A percentile compares a stretch with the other conserved stretches of the same genome.
Conservation (phyloP, 257 asterid species). For the Solanum chilense region DNA sequence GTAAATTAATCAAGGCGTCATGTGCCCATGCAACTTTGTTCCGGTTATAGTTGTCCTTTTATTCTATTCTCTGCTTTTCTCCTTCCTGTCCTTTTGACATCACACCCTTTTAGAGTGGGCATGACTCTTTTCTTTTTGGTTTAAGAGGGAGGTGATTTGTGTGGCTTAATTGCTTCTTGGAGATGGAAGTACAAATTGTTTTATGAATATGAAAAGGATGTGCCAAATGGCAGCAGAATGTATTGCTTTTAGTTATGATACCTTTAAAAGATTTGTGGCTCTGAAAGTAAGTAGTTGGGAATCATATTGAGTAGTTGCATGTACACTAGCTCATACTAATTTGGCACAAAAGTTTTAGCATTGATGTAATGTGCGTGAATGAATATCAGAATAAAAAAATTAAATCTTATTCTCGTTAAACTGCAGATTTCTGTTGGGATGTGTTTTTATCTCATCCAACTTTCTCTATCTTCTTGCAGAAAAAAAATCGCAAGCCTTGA, state of each 20-base stretch:
- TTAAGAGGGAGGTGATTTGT: background rate
- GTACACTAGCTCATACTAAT: background rate
- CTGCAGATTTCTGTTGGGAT: background rate
- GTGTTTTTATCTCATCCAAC: background rate
- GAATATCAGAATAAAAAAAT: background rate
- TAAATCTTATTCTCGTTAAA: background rate
- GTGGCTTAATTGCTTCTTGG: background rate
- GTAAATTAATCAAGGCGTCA: background rate
- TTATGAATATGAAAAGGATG: background rate
- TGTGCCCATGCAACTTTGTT: background rate
- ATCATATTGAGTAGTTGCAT: background rate
- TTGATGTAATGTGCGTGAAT: background rate
- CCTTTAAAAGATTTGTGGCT: background rate
- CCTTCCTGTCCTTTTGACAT: background rate
- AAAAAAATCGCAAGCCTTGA: slow-evolving; percentile 76
- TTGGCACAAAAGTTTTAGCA: background rate
- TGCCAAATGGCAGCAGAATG: background rate
- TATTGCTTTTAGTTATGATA: background rate
- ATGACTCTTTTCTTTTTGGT: background rate
- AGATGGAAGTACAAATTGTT: background rate
- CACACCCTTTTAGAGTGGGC: background rate
- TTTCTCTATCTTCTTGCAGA: slow-evolving; percentile 27
- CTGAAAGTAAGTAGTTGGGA: background rate
- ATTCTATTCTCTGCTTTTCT: background rate
- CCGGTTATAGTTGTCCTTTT: background rate